Base-by-base conservation (phyloP, 1,139 yeast genomes). In the Wickerhamomyces sp. region DNA sequence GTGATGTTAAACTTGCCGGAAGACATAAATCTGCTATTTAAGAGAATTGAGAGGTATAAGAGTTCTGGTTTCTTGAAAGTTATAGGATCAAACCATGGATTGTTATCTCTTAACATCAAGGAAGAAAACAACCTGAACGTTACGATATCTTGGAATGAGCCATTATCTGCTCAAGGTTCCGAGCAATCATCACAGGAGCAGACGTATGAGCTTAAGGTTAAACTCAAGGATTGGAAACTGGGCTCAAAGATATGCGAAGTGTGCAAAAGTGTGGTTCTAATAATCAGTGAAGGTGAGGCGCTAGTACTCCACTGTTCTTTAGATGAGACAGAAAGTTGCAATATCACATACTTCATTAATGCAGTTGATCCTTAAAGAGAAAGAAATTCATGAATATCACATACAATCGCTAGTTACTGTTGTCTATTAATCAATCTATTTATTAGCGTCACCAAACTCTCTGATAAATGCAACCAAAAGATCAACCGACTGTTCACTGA, bases 401-500 rank as follows among this genome's bases (percentile, higher is more conserved):
- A 4, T 18, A 18, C 23, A 18, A 18, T 18, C 5, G 5, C 23
- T 18, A 18, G 23, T 18, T 18, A 18, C 23, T 29, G 13, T 29
- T 29, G 31, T 29, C 11, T 10, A 4, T 84, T 36, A 96, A 96
- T 36, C 76, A 75, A 5, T 64, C 65, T 36, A 86, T 52, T 47
- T 45, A 41, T 57, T 51, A 27, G 46, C 64, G 44, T 72, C 60
- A 40, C 85, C 95, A 68, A 90, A 93, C 42, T 78, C 73, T 29
- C 72, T 67, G 43, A 89, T 71, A 59, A 78, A 87, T 7, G 32
- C 45, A 13, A 52, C 55, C 26, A 55, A 47, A 4, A 71, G 61
- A 50, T 82, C 72, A 29, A 84, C 84, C 55, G 93, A 81, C 40
- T 75, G 73, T 43, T 79, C 70, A 10, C 81, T 64, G 40, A 93